Evolutionary conservation across 768 basidiomycete genomes (phyloP).

Genomic region (Suillus spraguei): DNA sequence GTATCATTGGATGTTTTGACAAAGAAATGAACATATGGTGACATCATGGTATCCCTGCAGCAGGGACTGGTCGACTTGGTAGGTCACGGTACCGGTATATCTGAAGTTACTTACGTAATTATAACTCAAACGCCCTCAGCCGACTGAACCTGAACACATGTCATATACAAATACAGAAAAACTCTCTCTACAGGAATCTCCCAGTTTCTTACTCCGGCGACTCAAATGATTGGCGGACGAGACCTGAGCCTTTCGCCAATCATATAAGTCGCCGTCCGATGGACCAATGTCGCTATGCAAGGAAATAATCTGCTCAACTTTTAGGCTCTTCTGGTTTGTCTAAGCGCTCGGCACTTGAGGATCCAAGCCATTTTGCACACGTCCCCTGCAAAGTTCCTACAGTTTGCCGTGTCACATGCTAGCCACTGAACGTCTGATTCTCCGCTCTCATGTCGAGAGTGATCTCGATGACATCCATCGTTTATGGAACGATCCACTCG

Average conservation of each 20-base stretch:
- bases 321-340: background rate
- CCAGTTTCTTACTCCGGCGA: background rate
- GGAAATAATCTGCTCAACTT: no score
- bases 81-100: no score
- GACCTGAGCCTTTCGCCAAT: background rate
- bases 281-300: no score
- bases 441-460: conserved; percentile 34
- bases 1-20: no score
- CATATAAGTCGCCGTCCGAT: conserved; percentile 1
- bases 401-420: conserved; percentile 20
- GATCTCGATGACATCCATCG: conserved; percentile 33
- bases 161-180: no score
- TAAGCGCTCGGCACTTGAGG: background rate
- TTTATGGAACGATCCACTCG: conserved; percentile 34
- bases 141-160: no score
- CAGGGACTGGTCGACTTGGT: no score
- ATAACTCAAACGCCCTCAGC: no score
- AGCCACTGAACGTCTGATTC: conserved; percentile 35
- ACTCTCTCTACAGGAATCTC: no score
- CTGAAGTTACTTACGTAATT: no score
- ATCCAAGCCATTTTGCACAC: background rate
- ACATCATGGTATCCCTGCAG: no score
- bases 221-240: background rate
- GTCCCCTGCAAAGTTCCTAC: background rate
- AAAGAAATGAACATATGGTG: no score